Percentiles rank a stretch among this genome's conserved stretches.
phyloP scores from a whole-genome alignment of 1,284 basidiomycete species.

The Acaromyces ingoldii region DNA sequence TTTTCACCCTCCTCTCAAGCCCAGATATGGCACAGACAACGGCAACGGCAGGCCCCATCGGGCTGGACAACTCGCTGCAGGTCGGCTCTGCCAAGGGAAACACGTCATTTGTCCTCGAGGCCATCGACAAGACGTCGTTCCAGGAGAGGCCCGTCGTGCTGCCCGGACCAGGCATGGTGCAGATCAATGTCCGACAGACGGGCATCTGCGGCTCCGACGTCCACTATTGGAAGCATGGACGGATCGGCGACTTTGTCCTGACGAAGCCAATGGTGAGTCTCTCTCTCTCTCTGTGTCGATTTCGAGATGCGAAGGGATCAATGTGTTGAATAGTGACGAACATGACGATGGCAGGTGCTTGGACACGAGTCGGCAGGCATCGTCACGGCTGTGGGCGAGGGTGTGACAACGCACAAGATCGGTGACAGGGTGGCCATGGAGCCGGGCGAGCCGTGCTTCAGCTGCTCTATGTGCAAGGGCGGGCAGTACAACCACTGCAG shows the following conservation, averaged over 20 bases:
- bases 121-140: slow-evolving; percentile 67
- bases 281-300: too few relatives aligned
- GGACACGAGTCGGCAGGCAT: slow-evolving; percentile 63
- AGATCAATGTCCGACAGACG: slow-evolving; percentile 83
- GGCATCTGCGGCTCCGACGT: slow-evolving; percentile 70
- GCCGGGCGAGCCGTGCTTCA: slow-evolving; percentile 69
- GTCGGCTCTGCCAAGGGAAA: slow-evolving; percentile 54
- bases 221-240: slow-evolving; percentile 44
- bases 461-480: slow-evolving; percentile 58
- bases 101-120: slow-evolving; percentile 71
- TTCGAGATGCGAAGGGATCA: too few relatives aligned
- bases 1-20: too few relatives aligned
- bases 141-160: slow-evolving; percentile 69
- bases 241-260: slow-evolving; percentile 65
- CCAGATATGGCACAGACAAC: slow-evolving; percentile 2
- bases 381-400: slow-evolving; percentile 61
- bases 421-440: slow-evolving; percentile 84
- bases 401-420: slow-evolving; percentile 68
- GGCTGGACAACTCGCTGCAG: slow-evolving; percentile 41
- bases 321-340: background rate
- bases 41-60: slow-evolving; percentile 9
- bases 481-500: slow-evolving; percentile 55
- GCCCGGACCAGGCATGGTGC: slow-evolving; percentile 66
- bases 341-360: slow-evolving; percentile 53
- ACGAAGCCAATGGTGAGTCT: slow-evolving; percentile 66